Evolutionary conservation across 1,284 basidiomycete genomes (phyloP), one percentile per base, ranked within the genome.

Genomic region (Flammula alnicola): DNA sequence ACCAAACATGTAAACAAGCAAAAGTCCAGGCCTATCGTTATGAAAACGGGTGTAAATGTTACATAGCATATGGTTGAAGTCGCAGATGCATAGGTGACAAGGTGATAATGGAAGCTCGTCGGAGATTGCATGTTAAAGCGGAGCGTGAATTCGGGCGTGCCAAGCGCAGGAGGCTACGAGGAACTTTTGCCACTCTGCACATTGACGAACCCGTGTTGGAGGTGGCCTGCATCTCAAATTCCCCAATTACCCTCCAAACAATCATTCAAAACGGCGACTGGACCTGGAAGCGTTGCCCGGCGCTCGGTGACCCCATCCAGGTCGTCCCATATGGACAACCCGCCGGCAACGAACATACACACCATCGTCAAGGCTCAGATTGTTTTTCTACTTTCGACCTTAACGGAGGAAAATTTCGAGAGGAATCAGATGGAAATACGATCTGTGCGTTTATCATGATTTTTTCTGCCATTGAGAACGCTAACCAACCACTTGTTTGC

Each of bases 401-500:
- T 97, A 51, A 93, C 91, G 51, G 95, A 97, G 73, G 95, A 96
- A 62, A 94, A 94, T 71, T 97, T 93, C 66, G 90, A 93, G 66
- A 84, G 91, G 67, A 92, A 95, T 69, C 86, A 93, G 66, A 75
- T 84, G 50, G 94, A 97, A 76, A 95, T 97, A 63, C 86, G 91
- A 65, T 90, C 90, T 52, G 93, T 96, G 68, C 63, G 91, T 81
- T 45, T 56, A 50, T 51, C 49, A 56, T 49, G 22, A 26, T 42
- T 49, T 47, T 47, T 47, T 63, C 55, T 55, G 53, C 55, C 54
- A 47, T 19, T 40, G 38, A 40, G 32, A 19, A 22, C 33, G 25
- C 32, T 49, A 3, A 32, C 40, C 42, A 22, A 41, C 42, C n/a
- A 16, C 23, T 42, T 49, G 31, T 30, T 43, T 32, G 39, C 26